Evolutionary conservation across 1,284 basidiomycete species (phyloP).

Genomic region (Fistulinella staudtii): DNA sequence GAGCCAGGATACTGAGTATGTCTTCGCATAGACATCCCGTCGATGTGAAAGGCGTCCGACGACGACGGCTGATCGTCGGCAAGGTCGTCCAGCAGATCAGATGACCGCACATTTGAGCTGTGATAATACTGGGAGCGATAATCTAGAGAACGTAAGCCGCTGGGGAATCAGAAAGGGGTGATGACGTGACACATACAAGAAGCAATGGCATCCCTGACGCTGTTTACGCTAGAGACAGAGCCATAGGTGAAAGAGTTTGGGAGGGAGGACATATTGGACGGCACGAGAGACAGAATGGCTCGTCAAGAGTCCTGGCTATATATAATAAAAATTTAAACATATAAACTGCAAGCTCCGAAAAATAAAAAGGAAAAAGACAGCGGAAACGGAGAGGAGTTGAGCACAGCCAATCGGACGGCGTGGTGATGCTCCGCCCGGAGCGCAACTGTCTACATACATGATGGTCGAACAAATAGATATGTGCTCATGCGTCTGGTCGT

Average conservation of each 20-base stretch:
- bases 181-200: slow-evolving; percentile 42
- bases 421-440: slow-evolving; percentile 9
- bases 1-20: neutral
- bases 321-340: neutral
- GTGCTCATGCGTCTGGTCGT: neutral
- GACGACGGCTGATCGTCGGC: slow-evolving; percentile 31
- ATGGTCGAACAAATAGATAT: slow-evolving; percentile 20
- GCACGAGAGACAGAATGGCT: neutral
- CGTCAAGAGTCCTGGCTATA: neutral
- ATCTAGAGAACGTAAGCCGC: slow-evolving; percentile 38
- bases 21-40: slow-evolving; percentile 1
- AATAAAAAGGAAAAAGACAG: neutral
- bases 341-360: slow-evolving; percentile 19
- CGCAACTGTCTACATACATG: slow-evolving; percentile 18
- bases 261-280: slow-evolving; percentile 37
- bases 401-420: slow-evolving; percentile 12
- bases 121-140: slow-evolving; percentile 61
- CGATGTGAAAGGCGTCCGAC: slow-evolving; percentile 1
- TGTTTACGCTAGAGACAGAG: slow-evolving; percentile 49
- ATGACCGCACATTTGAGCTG: slow-evolving; percentile 51
- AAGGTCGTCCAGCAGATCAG: slow-evolving; percentile 38
- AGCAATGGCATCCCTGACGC: slow-evolving; percentile 49
- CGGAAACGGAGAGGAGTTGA: neutral
- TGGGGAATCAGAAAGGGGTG: slow-evolving; percentile 15
- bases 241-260: slow-evolving; percentile 46